These are phyloP conservation scores for Gentiana macrophylla DNA, from an alignment of 257 asterid species.

Conservation along the genomic window DNA sequence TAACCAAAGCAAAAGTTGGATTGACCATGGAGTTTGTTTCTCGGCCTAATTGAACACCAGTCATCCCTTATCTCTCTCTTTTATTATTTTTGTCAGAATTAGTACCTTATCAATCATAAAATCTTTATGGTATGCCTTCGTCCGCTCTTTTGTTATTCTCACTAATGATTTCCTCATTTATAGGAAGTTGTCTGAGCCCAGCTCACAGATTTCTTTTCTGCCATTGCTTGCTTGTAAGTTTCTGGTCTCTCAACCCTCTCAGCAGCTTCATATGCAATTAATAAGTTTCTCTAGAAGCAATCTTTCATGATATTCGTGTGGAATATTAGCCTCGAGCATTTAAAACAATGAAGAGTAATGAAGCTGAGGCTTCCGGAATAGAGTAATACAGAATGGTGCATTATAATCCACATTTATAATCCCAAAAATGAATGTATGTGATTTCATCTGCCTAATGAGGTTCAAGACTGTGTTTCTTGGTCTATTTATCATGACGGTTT, in stretches of 20 bases:
- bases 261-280: conserved; percentile 33
- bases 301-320: conserved; percentile 33
- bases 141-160: conserved; percentile 19
- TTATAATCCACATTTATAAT: conserved; percentile 30
- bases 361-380: conserved; percentile 32
- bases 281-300: conserved; percentile 20
- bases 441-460: conserved; percentile 27
- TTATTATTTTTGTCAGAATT: no score
- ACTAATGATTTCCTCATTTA: conserved; percentile 30
- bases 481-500: conserved; percentile 27
- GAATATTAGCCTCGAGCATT: conserved; percentile 30
- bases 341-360: conserved; percentile 35
- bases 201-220: conserved; percentile 25
- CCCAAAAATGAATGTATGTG: conserved; percentile 22
- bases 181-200: no score
- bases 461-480: conserved; percentile 29
- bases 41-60: no score
- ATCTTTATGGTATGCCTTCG: conserved; percentile 22
- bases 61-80: no score
- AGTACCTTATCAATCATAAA: conserved; percentile 31
- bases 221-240: conserved; percentile 41
- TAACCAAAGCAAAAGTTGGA: no score
- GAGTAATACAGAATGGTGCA: conserved; percentile 34
- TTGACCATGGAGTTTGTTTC: no score
- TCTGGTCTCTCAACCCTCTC: conserved; percentile 46